phyloP scores from a whole-genome alignment of 352 stramenopile genomes.

The Pythium diclinum region DNA sequence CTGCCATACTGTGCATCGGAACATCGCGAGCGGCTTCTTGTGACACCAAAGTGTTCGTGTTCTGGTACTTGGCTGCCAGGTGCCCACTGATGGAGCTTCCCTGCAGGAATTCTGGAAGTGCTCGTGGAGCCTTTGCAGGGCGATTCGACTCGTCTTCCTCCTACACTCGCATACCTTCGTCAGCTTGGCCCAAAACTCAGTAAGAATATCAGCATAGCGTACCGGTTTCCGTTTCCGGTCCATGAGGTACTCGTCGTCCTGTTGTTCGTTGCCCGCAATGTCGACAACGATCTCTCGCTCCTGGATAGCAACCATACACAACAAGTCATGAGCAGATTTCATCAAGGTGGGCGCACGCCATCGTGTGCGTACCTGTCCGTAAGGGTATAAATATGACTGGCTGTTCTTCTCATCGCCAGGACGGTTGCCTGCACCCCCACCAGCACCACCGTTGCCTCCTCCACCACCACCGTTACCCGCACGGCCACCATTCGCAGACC shows the following conservation, averaged over 20 bases:
- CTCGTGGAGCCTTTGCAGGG: constrained; percentile 54
- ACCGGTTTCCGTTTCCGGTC: constrained; percentile 67
- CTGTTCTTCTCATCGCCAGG: constrained; percentile 57
- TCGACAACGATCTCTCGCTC: constrained; percentile 88
- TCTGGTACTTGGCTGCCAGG: constrained; percentile 75
- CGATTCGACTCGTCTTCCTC: constrained; percentile 56
- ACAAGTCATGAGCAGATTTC: not conserved
- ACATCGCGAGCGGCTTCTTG: constrained; percentile 37
- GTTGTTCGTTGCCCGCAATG: constrained; percentile 71
- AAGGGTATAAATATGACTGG: constrained; percentile 83
- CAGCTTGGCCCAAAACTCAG: not conserved
- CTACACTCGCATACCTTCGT: constrained; percentile 19
- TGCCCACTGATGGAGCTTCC: constrained; percentile 86
- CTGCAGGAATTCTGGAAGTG: constrained; percentile 75
- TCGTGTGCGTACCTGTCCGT: constrained; percentile 44
- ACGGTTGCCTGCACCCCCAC: constrained; percentile 32
- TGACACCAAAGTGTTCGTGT: constrained; percentile 23
- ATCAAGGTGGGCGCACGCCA: not conserved
- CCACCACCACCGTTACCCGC: constrained; percentile 41
- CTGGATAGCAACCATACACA: constrained; percentile 4
- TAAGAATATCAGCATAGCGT: not conserved
- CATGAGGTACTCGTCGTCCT: constrained; percentile 78
- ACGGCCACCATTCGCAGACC: constrained; percentile 32
- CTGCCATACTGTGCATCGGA: constrained; percentile 48
- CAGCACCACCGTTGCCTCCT: constrained; percentile 36